A percentile compares a stretch with the other conserved stretches of the same genome.
phyloP scores from a whole-genome alignment of 108 stramenopile genomes.

The Nitzschia sp. region DNA sequence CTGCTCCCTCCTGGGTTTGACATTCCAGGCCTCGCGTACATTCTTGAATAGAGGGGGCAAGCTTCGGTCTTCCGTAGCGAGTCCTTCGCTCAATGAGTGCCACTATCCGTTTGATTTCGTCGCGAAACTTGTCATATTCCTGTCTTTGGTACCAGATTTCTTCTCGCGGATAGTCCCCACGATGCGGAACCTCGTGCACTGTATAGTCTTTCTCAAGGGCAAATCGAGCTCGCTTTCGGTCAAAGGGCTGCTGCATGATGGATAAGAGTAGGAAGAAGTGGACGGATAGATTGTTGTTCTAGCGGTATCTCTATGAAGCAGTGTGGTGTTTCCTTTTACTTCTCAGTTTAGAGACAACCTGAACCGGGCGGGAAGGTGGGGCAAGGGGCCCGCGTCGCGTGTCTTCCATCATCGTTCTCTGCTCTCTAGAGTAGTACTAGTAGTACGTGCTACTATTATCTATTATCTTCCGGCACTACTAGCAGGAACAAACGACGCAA shows the following conservation, averaged over 20 bases:
- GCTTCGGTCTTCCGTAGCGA: not conserved
- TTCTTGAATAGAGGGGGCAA: not conserved
- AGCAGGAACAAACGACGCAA: no score
- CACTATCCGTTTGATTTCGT: not conserved
- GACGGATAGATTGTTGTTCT: no score
- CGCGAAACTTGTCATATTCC: not conserved
- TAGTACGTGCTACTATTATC: no score
- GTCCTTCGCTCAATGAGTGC: not conserved
- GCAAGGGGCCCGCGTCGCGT: no score
- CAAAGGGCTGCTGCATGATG: not conserved
- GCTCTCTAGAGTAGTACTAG: no score
- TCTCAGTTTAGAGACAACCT: no score
- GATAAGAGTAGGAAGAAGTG: no score
- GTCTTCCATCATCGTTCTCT: no score
- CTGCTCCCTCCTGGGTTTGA: slow-evolving; percentile 12
- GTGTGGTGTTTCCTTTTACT: no score
- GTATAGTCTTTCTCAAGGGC: not conserved
- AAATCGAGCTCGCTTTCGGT: not conserved
- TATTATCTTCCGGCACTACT: no score
- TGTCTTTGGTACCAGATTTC: not conserved
- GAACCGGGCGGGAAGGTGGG: no score
- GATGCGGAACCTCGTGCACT: not conserved
- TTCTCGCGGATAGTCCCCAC: slow-evolving; percentile 1
- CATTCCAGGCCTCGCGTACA: slow-evolving; percentile 3
- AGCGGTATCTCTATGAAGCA: no score